phyloP scores from a whole-genome alignment of 192 early-diverging fungal genomes.

The Coemansia sp. region DNA sequence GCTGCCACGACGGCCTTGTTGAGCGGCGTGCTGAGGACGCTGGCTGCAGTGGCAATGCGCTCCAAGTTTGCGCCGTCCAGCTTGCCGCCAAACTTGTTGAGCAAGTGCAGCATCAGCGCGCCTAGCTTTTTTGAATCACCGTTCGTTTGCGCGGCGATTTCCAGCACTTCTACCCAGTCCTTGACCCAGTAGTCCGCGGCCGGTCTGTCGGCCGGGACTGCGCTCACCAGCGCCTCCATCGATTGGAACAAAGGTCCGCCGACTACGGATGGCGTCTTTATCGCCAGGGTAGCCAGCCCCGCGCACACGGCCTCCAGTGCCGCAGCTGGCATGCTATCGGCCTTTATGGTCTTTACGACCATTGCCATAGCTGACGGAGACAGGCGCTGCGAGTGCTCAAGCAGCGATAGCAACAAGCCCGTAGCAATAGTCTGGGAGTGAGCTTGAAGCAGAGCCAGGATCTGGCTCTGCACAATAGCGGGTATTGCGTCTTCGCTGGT shows the following conservation, averaged over 20 bases:
- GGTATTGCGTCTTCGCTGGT: slow-evolving; percentile 28
- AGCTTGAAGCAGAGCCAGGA: slow-evolving; percentile 12
- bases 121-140: slow-evolving; percentile 34
- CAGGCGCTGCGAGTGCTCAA: slow-evolving; percentile 14
- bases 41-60: slow-evolving; percentile 20
- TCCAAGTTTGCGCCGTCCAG: slow-evolving; percentile 18
- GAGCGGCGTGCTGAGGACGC: slow-evolving; percentile 23
- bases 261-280: not conserved
- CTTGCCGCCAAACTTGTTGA: slow-evolving; percentile 39
- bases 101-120: slow-evolving; percentile 38
- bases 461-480: slow-evolving; percentile 37
- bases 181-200: slow-evolving; percentile 9
- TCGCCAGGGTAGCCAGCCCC: slow-evolving; percentile 8
- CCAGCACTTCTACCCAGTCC: slow-evolving; percentile 28
- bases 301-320: slow-evolving; percentile 16
- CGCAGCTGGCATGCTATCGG: slow-evolving; percentile 7
- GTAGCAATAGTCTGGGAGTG: slow-evolving; percentile 15
- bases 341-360: slow-evolving; percentile 31
- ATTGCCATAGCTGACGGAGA: slow-evolving; percentile 13
- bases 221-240: slow-evolving; percentile 30
- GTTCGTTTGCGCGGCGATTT: not conserved
- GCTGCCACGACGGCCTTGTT: slow-evolving; percentile 30
- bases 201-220: slow-evolving; percentile 7
- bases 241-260: slow-evolving; percentile 20
- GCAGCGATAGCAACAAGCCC: slow-evolving; percentile 26